Conservation (phyloP, 1,284 basidiomycete genomes). For the Leucoagaricus sp. region DNA sequence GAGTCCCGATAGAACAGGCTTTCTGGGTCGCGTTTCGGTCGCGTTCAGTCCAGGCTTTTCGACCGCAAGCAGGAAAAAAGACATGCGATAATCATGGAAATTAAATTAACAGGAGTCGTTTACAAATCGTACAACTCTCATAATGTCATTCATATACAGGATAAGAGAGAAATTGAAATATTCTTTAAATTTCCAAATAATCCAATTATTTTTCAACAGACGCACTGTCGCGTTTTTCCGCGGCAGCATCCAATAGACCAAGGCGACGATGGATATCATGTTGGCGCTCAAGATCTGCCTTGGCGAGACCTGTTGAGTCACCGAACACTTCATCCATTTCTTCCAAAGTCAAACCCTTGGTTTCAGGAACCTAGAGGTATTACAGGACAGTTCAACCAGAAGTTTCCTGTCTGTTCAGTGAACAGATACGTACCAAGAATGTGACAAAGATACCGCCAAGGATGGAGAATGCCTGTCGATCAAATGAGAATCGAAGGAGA, state of each 20-base stretch:
- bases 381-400: background rate
- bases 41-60: background rate
- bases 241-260: slow-evolving; percentile 39
- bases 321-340: slow-evolving; percentile 76
- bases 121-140: background rate
- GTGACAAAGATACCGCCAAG: slow-evolving; percentile 63
- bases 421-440: slow-evolving; percentile 50
- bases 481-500: background rate
- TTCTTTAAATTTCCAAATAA: background rate
- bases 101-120: background rate
- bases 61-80: no score
- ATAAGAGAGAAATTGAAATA: background rate
- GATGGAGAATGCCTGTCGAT: slow-evolving; percentile 56
- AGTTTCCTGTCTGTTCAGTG: background rate
- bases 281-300: slow-evolving; percentile 56
- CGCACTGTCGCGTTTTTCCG: slow-evolving; percentile 20
- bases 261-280: slow-evolving; percentile 58
- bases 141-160: background rate
- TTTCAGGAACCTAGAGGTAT: slow-evolving; percentile 57
- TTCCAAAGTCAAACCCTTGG: slow-evolving; percentile 64
- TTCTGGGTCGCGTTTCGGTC: background rate
- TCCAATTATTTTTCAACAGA: slow-evolving; percentile 3
- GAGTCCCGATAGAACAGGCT: slow-evolving; percentile 14
- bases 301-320: slow-evolving; percentile 48
- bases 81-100: no score